Base-by-base conservation (phyloP, 2,329 filamentous ascomycete species). In the Xylariales sp. region DNA sequence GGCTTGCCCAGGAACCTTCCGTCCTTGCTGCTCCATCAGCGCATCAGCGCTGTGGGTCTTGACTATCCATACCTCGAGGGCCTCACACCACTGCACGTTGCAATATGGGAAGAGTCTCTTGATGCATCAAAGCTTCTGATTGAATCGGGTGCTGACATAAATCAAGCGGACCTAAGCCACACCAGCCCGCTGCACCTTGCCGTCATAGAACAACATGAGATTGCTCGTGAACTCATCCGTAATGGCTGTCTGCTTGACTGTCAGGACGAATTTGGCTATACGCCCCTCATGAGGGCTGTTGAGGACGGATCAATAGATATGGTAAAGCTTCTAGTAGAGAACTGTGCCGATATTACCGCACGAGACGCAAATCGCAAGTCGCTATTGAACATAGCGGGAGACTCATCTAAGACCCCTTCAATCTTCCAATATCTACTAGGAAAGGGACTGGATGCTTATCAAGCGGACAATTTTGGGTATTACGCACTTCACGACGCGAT, bases 81-180 rank as follows among this genome's bases (percentile, higher is more conserved):
- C 32, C 32, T 35, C 16, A 20, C 32, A 18, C 32, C 32, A 7
- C 16, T 35, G 32, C n/a, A 35, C 18, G 32, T 35, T 18, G 32
- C 32, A 10, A 35, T 35, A 18, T n/a, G 5, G n/a, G 20, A 35
- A n/a, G 32, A n/a, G 5, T 35, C 32, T 10, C 16, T 18, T 11
- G 32, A 35, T 5, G 16, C 18, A 10, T n/a, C 32, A 10, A 21
- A n/a, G 18, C 3, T 18, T 9, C 18, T 35, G n/a, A n/a, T 35
- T 10, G 32, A 35, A 9, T 5, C 14, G 10, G 32, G 32, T 18
- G 14, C 15, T 21, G 16, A 35, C 20, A 10, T 18, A n/a, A 35
- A 35, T 35, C 15, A 18, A 9, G 5, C 11, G 6, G 32, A 35
- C 16, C 9, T 19, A 21, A 18, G 12, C 16, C n/a, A 10, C n/a